These are phyloP conservation scores for Sabuloglossum arenarium DNA, from an alignment of 495 filamentous ascomycete genomes.

Conservation along the genomic window DNA sequence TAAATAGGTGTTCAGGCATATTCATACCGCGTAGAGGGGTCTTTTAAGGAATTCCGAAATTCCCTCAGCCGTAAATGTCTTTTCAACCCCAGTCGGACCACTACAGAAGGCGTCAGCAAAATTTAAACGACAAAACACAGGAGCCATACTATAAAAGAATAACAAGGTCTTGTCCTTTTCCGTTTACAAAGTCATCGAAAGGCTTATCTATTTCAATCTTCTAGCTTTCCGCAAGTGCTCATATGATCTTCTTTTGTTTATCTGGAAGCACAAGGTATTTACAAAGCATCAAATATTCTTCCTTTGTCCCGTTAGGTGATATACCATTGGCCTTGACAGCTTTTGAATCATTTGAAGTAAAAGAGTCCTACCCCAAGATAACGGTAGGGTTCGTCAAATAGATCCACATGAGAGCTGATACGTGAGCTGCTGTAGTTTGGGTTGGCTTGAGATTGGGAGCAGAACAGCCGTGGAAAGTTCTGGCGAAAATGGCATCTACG, in stretches of 20 bases:
- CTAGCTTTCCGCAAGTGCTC: not conserved
- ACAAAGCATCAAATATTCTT: slow-evolving; percentile 14
- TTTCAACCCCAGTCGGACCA: not conserved
- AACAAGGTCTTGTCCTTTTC: not conserved
- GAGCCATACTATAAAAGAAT: not conserved
- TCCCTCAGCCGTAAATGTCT: not conserved
- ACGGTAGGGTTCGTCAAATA: too few species aligned
- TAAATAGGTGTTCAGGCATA: not conserved
- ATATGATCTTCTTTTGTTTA: slow-evolving; percentile 1
- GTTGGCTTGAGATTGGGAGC: too few species aligned
- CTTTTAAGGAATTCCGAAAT: not conserved
- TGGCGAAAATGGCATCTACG: too few species aligned
- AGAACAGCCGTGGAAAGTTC: too few species aligned
- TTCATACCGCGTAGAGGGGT: not conserved
- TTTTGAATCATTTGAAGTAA: too few species aligned
- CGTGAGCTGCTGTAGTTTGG: too few species aligned
- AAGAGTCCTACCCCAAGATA: too few species aligned
- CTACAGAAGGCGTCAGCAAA: not conserved
- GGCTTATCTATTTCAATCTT: not conserved
- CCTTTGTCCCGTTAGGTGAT: slow-evolving; percentile 10
- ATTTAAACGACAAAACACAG: not conserved
- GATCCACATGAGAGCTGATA: too few species aligned
- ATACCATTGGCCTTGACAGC: slow-evolving; percentile 9
- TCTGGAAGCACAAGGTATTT: not conserved
- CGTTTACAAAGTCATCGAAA: not conserved